Evolutionary conservation across 371 early-diverging fungal species (phyloP).

Genomic region (Zopfochytrium polystomum): DNA sequence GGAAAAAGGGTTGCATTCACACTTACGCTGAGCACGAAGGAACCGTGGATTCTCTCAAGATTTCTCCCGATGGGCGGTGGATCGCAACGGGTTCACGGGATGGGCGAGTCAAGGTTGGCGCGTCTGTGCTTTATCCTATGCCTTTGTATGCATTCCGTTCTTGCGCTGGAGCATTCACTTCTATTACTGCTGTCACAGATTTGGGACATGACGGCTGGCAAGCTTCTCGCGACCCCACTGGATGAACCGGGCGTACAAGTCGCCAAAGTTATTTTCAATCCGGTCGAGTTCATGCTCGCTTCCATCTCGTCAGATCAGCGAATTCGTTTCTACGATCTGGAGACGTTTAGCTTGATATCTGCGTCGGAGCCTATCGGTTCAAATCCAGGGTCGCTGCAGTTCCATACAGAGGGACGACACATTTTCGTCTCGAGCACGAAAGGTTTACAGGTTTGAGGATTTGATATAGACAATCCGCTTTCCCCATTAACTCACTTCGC

Average conservation of each 20-base stretch:
- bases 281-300: constrained; percentile 49
- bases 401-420: constrained; percentile 41
- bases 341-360: constrained; percentile 43
- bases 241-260: constrained; percentile 41
- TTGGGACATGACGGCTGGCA: constrained; percentile 62
- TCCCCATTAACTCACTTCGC: no score
- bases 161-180: not conserved
- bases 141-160: not conserved
- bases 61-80: constrained; percentile 63
- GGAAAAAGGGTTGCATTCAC: constrained; percentile 56
- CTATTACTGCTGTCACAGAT: constrained; percentile 30
- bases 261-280: constrained; percentile 42
- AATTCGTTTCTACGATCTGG: constrained; percentile 48
- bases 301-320: constrained; percentile 35
- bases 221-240: constrained; percentile 43
- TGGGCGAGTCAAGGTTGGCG: constrained; percentile 44
- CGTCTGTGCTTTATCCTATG: not conserved
- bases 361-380: constrained; percentile 13
- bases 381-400: constrained; percentile 36
- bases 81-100: constrained; percentile 46
- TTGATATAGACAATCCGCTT: not conserved
- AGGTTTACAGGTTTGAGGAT: constrained; percentile 33
- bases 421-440: constrained; percentile 37
- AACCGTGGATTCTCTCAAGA: constrained; percentile 32
- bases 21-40: constrained; percentile 44